These are phyloP conservation scores for Coemansia sp. DNA, from an alignment of 192 early-diverging fungal species.

Conservation along the genomic window DNA sequence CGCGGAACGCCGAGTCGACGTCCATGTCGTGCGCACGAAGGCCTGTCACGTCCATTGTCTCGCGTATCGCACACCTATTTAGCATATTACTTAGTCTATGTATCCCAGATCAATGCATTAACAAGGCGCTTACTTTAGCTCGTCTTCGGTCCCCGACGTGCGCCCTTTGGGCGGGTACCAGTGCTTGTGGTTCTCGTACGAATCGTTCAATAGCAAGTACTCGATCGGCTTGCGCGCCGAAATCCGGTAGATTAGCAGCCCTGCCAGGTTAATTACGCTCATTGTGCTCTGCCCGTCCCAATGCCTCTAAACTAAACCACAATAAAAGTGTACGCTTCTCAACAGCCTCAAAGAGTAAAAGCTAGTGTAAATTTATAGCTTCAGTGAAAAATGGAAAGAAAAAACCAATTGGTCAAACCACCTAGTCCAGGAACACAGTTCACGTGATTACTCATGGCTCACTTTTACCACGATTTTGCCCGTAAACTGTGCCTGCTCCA, in stretches of 20 bases:
- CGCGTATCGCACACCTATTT: conserved; percentile 75
- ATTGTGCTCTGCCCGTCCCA: conserved; percentile 12
- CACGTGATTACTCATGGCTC: conserved; percentile 18
- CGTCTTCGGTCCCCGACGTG: conserved; percentile 76
- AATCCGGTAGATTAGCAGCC: conserved; percentile 73
- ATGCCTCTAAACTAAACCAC: not conserved
- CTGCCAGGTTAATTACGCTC: conserved; percentile 53
- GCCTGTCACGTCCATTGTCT: conserved; percentile 72
- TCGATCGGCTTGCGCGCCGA: conserved; percentile 62
- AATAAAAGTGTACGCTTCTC: not conserved
- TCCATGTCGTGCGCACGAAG: conserved; percentile 67
- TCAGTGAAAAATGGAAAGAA: not conserved
- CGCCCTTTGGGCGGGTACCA: conserved; percentile 83
- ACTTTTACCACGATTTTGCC: conserved; percentile 64
- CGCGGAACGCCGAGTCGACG: conserved; percentile 70
- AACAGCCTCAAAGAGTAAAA: not conserved
- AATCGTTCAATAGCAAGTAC: conserved; percentile 82
- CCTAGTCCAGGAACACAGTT: not conserved
- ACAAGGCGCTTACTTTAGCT: conserved; percentile 66
- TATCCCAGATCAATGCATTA: not conserved
- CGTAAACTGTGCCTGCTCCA: conserved; percentile 63
- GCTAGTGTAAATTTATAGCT: not conserved
- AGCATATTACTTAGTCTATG: not conserved
- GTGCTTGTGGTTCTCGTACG: conserved; percentile 74
- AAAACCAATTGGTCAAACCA: not conserved